A percentile compares a stretch with the other conserved stretches of the same genome.
These are phyloP conservation scores for Starmerella tilneyi DNA, from an alignment of 805 yeast genomes.

Conservation along the genomic window DNA sequence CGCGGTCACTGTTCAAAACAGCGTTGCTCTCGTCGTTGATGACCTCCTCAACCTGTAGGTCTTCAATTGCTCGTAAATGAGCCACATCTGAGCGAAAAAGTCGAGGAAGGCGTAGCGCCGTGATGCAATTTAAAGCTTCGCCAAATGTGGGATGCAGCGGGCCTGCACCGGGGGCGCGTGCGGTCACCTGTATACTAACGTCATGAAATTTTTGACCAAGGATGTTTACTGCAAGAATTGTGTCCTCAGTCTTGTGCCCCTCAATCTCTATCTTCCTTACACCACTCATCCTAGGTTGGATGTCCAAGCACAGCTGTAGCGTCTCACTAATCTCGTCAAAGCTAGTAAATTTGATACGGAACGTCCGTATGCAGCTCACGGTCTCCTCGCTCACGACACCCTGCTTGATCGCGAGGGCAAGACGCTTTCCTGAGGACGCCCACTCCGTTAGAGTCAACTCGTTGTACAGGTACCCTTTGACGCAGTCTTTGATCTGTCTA, in stretches of 20 bases:
- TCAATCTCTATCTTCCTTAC: constrained; percentile 11
- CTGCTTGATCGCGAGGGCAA: constrained; percentile 20
- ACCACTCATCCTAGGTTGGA: constrained; percentile 16
- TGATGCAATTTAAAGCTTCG: constrained; percentile 5
- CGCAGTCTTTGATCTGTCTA: constrained; percentile 8
- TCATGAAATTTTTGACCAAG: constrained; percentile 7
- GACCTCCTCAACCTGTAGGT: constrained; percentile 9
- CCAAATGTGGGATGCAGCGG: not conserved
- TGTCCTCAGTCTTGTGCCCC: constrained; percentile 18
- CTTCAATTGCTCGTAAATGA: constrained; percentile 2
- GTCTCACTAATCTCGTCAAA: constrained; percentile 18
- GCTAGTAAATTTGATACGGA: constrained; percentile 18
- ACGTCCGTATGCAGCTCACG: constrained; percentile 14
- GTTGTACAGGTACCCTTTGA: constrained; percentile 17
- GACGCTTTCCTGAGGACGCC: constrained; percentile 21
- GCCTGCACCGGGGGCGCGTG: constrained; percentile 10
- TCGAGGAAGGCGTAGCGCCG: constrained; percentile 10
- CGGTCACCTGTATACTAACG: constrained; percentile 5
- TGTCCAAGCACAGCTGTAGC: constrained; percentile 11
- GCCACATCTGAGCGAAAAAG: constrained; percentile 9
- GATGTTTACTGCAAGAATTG: constrained; percentile 9
- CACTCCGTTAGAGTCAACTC: constrained; percentile 22
- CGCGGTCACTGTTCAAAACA: not conserved
- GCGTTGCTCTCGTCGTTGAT: constrained; percentile 10
- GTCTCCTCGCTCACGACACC: constrained; percentile 16